Conservation (phyloP, 2,329 filamentous ascomycete genomes). For the Ceratocystis variospora region DNA sequence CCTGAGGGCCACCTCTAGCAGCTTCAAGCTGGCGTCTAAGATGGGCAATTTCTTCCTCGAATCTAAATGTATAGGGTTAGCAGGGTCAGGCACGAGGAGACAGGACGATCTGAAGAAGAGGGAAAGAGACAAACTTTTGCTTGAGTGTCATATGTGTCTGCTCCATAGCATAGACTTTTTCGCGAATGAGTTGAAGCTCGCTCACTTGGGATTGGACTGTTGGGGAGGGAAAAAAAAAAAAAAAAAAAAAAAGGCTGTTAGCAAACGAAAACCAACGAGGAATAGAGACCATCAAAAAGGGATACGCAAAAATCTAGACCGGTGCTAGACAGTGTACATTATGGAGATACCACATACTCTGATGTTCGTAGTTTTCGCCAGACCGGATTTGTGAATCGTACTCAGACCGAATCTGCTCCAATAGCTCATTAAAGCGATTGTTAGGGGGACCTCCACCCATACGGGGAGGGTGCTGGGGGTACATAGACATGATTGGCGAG, state of each 20-base stretch:
- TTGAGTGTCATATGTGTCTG: slow-evolving; percentile 80
- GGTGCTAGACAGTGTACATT: slow-evolving; percentile 5
- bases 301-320: no score
- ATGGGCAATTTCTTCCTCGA: slow-evolving; percentile 78
- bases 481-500: slow-evolving; percentile 20
- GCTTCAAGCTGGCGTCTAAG: slow-evolving; percentile 78
- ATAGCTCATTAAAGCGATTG: slow-evolving; percentile 67
- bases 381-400: slow-evolving; percentile 75
- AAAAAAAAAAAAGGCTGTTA: slow-evolving; percentile 18
- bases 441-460: slow-evolving; percentile 20
- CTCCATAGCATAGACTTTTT: slow-evolving; percentile 88
- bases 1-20: slow-evolving; percentile 47
- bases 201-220: slow-evolving; percentile 79
- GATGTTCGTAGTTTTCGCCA: slow-evolving; percentile 79
- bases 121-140: slow-evolving; percentile 49
- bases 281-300: not conserved
- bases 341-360: slow-evolving; percentile 51
- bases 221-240: not conserved
- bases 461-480: slow-evolving; percentile 20
- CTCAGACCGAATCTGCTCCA: slow-evolving; percentile 81
- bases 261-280: slow-evolving; percentile 19
- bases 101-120: not conserved
- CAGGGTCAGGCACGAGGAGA: not conserved
- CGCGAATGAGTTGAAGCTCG: slow-evolving; percentile 86
- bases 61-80: slow-evolving; percentile 39